Evolutionary conservation across 306 rosid genomes (phyloP).

Genomic region (Amphicarpaea edgeworthii): DNA sequence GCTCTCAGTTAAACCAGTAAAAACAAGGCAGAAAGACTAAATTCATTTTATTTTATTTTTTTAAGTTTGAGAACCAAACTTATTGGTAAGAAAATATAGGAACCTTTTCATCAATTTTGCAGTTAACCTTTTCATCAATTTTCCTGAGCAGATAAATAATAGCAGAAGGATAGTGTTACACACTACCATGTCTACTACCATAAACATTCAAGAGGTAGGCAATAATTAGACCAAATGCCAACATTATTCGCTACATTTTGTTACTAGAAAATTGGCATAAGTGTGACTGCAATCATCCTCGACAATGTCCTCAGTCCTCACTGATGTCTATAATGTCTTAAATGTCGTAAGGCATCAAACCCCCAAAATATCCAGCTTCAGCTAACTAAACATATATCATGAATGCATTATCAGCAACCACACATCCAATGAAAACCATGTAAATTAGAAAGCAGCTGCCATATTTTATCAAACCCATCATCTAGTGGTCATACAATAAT

Average conservation of each 20-base stretch:
- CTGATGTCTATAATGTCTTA: background rate
- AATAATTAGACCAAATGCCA: background rate
- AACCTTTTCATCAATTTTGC: slow-evolving; percentile 11
- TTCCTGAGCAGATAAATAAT: background rate
- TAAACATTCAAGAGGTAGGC: background rate
- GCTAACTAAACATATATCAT: background rate
- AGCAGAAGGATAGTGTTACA: background rate
- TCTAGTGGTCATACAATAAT: background rate
- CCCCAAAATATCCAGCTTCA: background rate
- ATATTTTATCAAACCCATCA: background rate
- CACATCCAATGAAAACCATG: background rate
- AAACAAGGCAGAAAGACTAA: too few relatives aligned
- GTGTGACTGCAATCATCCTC: background rate
- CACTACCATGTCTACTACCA: background rate
- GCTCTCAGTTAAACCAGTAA: too few relatives aligned
- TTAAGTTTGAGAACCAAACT: too few relatives aligned
- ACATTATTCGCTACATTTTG: background rate
- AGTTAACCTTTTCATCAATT: slow-evolving; percentile 1
- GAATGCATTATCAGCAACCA: background rate
- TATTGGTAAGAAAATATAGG: too few relatives aligned
- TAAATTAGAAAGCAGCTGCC: background rate
- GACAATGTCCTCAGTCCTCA: background rate
- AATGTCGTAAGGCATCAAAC: background rate
- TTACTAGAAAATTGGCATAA: background rate
- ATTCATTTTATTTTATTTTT: too few relatives aligned